phyloP scores from a whole-genome alignment of 768 basidiomycete species.

The Lactarius vividus region DNA sequence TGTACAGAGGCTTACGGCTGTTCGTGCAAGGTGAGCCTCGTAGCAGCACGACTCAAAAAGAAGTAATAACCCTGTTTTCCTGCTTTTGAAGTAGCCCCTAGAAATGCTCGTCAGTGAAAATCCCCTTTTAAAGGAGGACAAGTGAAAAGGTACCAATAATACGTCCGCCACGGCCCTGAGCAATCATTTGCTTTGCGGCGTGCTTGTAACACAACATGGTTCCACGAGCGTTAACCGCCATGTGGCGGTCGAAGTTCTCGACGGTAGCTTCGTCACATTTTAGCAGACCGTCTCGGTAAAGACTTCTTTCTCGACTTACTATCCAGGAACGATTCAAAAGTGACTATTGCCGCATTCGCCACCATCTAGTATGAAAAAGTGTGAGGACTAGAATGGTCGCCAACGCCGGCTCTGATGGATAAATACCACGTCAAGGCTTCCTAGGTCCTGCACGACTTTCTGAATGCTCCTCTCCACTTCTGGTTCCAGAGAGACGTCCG shows the following conservation, averaged over 20 bases:
- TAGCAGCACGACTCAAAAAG: background rate
- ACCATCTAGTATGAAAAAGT: slow-evolving; percentile 24
- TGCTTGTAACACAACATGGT: slow-evolving; percentile 31
- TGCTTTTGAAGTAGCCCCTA: slow-evolving; percentile 14
- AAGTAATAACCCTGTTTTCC: slow-evolving; percentile 21
- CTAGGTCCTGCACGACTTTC: slow-evolving; percentile 16
- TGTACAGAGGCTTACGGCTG: background rate
- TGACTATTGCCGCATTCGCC: slow-evolving; percentile 23
- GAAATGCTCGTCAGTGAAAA: background rate
- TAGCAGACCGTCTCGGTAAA: background rate
- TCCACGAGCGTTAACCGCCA: slow-evolving; percentile 17
- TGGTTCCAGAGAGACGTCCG: slow-evolving; percentile 20
- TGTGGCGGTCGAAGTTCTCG: slow-evolving; percentile 12
- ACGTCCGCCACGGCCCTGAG: slow-evolving; percentile 24
- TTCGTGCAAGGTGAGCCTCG: background rate
- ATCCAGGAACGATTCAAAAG: background rate
- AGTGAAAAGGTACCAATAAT: slow-evolving; percentile 12
- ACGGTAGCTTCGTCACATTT: slow-evolving; percentile 3
- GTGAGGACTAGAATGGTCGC: background rate
- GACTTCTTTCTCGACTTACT: background rate
- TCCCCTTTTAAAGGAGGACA: no score
- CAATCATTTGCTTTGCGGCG: slow-evolving; percentile 31
- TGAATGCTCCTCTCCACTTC: slow-evolving; percentile 13
- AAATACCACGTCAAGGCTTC: slow-evolving; percentile 24
- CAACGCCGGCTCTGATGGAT: no score